Evolutionary conservation across 1,284 basidiomycete species (phyloP), one percentile per base, ranked within the genome.

Genomic region (Pholiota adiposa): DNA sequence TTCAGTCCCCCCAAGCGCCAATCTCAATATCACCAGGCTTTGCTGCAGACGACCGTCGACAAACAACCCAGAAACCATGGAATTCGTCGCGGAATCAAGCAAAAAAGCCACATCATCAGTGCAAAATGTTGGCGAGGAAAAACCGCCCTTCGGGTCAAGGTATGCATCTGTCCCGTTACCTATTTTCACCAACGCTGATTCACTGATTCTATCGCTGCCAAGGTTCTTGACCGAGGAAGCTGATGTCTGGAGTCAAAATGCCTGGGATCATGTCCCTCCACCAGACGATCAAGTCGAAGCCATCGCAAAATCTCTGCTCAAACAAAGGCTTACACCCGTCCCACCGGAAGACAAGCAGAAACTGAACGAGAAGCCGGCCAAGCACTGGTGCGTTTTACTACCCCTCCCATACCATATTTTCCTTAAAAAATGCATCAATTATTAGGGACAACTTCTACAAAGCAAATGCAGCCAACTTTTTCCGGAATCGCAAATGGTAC

Each of bases 391-490:
- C 60, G 73, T 60, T 25, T 38, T 33, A 48, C 44, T 14, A 51
- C 12, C 33, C 29, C 12, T 23, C 27, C 23, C 33, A 8, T 41
- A 16, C 7, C 46, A 25, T 27, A 18, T 49, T 12, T 46, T 16
- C 12, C 14, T 51, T 7, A n/a, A 38, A 41, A 14, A 31, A n/a
- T 29, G 6, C 12, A 19, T 16, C 33, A 48, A 18, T 11, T 7
- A 23, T 3, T 69, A 96, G 94, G 94, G 90, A 97, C 72, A 87
- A 88, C 52, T 97, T 97, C 68, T 97, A 97, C 79, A 89, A 90
- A 65, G 82, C 82, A 62, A 94, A 96, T 67, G 82, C 88, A 40
- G 82, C 77, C 68, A 94, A 94, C 64, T 98, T 98, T 77, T 98
- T 98, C 80, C 89, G 92, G 51, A 89, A 97, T 75, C 82, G 96